A percentile compares a stretch with the other conserved stretches of the same genome.
phyloP scores from a whole-genome alignment of 1,139 yeast genomes.

The Diutina scorzettiae region DNA sequence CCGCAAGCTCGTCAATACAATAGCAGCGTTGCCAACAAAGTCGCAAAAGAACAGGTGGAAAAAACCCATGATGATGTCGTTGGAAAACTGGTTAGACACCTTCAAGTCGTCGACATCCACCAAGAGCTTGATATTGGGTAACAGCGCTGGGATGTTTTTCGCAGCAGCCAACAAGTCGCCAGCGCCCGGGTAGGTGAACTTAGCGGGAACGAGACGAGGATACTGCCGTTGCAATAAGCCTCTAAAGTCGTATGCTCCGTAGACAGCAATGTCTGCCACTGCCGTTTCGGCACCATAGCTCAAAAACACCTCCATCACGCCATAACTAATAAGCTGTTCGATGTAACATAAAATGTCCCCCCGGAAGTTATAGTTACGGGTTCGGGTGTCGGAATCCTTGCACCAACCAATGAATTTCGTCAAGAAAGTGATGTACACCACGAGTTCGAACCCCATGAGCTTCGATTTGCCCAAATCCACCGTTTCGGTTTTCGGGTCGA shows the following conservation, averaged over 20 bases:
- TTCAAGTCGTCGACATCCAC: constrained; percentile 12
- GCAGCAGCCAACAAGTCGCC: constrained; percentile 16
- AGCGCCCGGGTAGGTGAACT: constrained; percentile 19
- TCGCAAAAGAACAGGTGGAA: constrained; percentile 45
- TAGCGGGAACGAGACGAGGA: constrained; percentile 40
- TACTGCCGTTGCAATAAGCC: constrained; percentile 54
- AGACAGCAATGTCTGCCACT: constrained; percentile 8
- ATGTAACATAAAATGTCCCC: constrained; percentile 26
- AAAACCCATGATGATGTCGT: constrained; percentile 25
- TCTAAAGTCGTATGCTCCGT: constrained; percentile 44
- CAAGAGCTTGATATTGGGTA: constrained; percentile 13
- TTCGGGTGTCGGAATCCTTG: constrained; percentile 32
- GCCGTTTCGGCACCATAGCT: constrained; percentile 61
- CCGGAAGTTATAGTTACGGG: constrained; percentile 44
- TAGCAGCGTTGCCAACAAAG: constrained; percentile 65
- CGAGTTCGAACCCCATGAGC: constrained; percentile 38
- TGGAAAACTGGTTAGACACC: constrained; percentile 17
- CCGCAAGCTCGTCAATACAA: constrained; percentile 66
- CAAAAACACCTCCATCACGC: constrained; percentile 73
- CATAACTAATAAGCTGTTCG: constrained; percentile 34
- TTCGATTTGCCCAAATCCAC: constrained; percentile 39
- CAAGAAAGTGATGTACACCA: constrained; percentile 43
- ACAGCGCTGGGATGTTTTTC: constrained; percentile 14
- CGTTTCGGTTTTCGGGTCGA: constrained; percentile 14
- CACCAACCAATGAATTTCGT: constrained; percentile 66